phyloP scores from a whole-genome alignment of 441 rosid species.

The Raphanus hybrid region DNA sequence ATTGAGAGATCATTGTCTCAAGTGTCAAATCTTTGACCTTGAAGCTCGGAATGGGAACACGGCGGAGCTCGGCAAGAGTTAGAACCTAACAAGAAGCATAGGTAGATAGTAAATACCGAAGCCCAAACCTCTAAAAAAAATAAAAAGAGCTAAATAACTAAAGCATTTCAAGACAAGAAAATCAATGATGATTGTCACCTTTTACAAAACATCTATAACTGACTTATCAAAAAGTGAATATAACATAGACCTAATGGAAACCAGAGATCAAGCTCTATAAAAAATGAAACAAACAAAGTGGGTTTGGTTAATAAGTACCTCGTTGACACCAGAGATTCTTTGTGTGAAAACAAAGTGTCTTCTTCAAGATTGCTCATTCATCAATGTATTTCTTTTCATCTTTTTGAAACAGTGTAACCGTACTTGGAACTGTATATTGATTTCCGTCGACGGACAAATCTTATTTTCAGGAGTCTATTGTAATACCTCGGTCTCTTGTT shows the following conservation, averaged over 20 bases:
- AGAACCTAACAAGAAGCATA: background rate
- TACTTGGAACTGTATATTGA: too few relatives aligned
- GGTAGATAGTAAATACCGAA: background rate
- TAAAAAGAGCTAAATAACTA: background rate
- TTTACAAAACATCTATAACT: background rate
- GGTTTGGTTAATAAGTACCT: too few relatives aligned
- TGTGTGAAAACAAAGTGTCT: too few relatives aligned
- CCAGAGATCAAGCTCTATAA: background rate
- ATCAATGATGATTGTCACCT: background rate
- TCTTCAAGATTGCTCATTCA: too few relatives aligned
- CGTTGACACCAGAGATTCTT: too few relatives aligned
- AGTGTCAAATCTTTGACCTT: constrained; percentile 7
- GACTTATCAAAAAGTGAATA: background rate
- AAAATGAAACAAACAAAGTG: too few relatives aligned
- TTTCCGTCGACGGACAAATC: too few relatives aligned
- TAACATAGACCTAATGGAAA: background rate
- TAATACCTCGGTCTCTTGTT: too few relatives aligned
- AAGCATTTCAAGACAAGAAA: background rate
- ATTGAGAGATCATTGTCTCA: background rate
- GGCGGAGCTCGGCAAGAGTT: background rate
- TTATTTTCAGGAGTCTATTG: too few relatives aligned
- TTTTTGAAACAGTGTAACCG: too few relatives aligned
- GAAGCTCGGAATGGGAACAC: background rate
- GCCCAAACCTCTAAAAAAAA: background rate
- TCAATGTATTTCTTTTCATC: too few relatives aligned